Conservation (phyloP, 768 basidiomycete genomes). For the Trichaptum fuscoviolaceum region DNA sequence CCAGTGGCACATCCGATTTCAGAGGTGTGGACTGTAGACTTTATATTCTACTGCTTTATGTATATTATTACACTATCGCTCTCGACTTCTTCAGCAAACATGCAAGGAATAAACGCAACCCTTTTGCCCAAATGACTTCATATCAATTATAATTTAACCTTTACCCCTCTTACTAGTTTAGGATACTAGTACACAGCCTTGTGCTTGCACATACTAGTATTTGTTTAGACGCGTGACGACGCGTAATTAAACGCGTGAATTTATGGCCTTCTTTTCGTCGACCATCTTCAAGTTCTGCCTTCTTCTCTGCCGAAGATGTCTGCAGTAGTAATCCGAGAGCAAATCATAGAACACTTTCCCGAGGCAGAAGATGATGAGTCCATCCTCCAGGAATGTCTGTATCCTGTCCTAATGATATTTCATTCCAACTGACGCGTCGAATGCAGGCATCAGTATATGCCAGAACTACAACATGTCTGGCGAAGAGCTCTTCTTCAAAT, state of each 20-base stretch:
- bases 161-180: not conserved
- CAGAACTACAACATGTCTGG: constrained; percentile 51
- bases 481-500: constrained; percentile 57
- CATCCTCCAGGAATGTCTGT: constrained; percentile 48
- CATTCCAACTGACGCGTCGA: constrained; percentile 13
- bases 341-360: not conserved
- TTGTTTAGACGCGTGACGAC: not conserved
- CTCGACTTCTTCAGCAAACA: not conserved
- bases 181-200: not conserved
- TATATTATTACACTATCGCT: constrained; percentile 1
- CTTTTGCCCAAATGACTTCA: not conserved
- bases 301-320: not conserved
- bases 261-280: not conserved
- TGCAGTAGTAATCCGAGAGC: not conserved
- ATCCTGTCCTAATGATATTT: constrained; percentile 4
- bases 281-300: not conserved
- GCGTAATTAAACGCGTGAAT: not conserved
- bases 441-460: constrained; percentile 58
- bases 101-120: not conserved
- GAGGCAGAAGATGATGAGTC: constrained; percentile 29
- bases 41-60: not conserved
- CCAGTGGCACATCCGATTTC: not conserved
- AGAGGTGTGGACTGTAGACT: not conserved
- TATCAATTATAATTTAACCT: not conserved
- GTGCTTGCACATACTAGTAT: too few relatives aligned